Conservation (phyloP, 2,329 filamentous ascomycete genomes). For the Falciphora oryzae region DNA sequence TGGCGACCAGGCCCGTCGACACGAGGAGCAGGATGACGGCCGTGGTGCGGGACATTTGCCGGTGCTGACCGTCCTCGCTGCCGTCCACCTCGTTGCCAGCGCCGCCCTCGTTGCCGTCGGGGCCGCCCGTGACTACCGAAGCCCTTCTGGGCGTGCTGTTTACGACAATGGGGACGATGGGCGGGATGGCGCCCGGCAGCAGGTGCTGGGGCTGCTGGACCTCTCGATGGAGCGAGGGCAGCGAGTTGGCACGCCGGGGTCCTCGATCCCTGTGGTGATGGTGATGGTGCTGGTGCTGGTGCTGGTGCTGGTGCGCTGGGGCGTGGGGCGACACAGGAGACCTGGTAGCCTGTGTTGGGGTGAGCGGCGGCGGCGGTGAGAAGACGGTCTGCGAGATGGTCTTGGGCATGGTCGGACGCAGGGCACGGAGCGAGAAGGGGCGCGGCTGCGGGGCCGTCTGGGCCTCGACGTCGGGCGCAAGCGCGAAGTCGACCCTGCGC, state of each 20-base stretch:
- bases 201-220: constrained; percentile 16
- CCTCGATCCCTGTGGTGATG: constrained; percentile 20
- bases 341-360: neutral
- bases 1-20: constrained; percentile 49
- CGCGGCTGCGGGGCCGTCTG: constrained; percentile 27
- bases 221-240: constrained; percentile 31
- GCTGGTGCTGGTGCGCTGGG: constrained; percentile 8
- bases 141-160: constrained; percentile 18
- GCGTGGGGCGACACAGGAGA: neutral
- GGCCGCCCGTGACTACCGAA: neutral
- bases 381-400: constrained; percentile 57
- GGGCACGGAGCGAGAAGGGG: constrained; percentile 35
- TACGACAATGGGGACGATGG: constrained; percentile 26
- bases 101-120: constrained; percentile 17
- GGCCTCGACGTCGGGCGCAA: constrained; percentile 26
- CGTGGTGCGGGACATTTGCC: constrained; percentile 33
- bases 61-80: constrained; percentile 26
- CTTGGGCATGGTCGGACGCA: constrained; percentile 44
- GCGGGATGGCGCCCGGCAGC: constrained; percentile 21
- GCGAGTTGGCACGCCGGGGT: constrained; percentile 50
- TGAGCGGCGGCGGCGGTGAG: constrained; percentile 12
- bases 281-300: constrained; percentile 8
- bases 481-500: constrained; percentile 38
- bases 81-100: constrained; percentile 19
- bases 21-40: constrained; percentile 46